A percentile compares a stretch with the other conserved stretches of the same genome.
These are phyloP conservation scores for Pseudogymnoascus sp. DNA, from an alignment of 2,329 filamentous ascomycete species.

Conservation along the genomic window DNA sequence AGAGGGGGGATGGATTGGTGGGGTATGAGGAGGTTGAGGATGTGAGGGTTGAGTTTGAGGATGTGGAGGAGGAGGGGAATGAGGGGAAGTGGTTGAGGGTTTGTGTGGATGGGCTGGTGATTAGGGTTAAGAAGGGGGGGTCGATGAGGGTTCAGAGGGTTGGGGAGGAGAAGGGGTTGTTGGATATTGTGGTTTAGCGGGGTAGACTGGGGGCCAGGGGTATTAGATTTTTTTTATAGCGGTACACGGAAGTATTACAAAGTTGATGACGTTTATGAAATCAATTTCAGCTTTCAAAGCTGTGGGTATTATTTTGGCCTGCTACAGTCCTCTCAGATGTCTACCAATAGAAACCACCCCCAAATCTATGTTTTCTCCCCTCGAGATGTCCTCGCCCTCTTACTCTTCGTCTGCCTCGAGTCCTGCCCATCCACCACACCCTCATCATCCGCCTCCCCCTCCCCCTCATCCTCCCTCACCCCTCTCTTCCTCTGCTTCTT, in stretches of 20 bases:
- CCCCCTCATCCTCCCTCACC: neutral
- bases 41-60: conserved; percentile 61
- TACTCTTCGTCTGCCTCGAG: neutral
- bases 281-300: conserved; percentile 12
- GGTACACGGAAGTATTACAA: neutral
- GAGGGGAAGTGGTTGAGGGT: conserved; percentile 72
- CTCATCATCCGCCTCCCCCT: conserved; percentile 5
- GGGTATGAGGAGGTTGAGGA: conserved; percentile 64
- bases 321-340: conserved; percentile 15
- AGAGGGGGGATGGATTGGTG: conserved; percentile 52
- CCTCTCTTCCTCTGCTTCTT: conserved; percentile 14
- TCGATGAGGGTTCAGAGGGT: conserved; percentile 59
- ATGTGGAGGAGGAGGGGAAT: conserved; percentile 38
- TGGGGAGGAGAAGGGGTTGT: conserved; percentile 23
- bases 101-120: conserved; percentile 87
- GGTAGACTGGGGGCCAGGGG: conserved; percentile 8
- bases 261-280: conserved; percentile 11
- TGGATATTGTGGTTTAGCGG: conserved; percentile 20
- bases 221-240: conserved; percentile 14
- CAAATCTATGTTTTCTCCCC: neutral
- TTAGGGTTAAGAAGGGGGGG: conserved; percentile 62
- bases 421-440: conserved; percentile 10
- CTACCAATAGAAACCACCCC: conserved; percentile 5
- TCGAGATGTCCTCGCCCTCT: neutral
- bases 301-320: conserved; percentile 10